Conservation (phyloP, 2,329 filamentous ascomycete species). For the Diaporthe capsici region DNA sequence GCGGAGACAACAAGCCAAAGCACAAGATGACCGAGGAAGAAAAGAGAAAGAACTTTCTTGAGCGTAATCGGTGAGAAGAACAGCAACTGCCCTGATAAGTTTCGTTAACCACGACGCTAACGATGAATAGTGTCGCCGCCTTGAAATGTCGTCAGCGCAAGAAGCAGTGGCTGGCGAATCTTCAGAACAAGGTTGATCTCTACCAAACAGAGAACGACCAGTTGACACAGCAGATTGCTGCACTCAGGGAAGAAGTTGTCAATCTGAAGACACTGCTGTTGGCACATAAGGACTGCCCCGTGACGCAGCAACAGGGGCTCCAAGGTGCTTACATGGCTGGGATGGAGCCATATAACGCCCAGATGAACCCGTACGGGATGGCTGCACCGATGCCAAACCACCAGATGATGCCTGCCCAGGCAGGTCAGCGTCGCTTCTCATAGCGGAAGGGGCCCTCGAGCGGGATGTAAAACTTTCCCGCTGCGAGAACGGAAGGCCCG, state of each 20-base stretch:
- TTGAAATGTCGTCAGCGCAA: constrained; percentile 97
- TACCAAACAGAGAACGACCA: constrained; percentile 94
- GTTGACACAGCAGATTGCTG: constrained; percentile 84
- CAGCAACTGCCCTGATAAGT: background rate
- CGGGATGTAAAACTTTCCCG: background rate
- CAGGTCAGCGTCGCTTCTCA: constrained; percentile 69
- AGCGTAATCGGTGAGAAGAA: constrained; percentile 86
- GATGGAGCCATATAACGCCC: constrained; percentile 67
- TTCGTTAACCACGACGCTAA: background rate
- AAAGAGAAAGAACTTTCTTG: constrained; percentile 97
- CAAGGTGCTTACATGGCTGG: constrained; percentile 67
- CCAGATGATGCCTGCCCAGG: constrained; percentile 69
- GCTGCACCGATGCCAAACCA: constrained; percentile 65
- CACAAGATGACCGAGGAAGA: constrained; percentile 97
- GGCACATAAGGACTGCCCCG: constrained; percentile 95
- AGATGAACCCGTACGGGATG: constrained; percentile 74
- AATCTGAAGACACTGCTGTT: constrained; percentile 93
- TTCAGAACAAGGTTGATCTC: constrained; percentile 94
- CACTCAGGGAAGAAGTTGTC: constrained; percentile 91
- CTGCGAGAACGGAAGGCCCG: background rate
- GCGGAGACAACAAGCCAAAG: constrained; percentile 73
- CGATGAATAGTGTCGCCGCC: constrained; percentile 81
- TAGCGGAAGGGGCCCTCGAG: constrained; percentile 51
- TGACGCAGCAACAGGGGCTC: constrained; percentile 88
- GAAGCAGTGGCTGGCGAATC: constrained; percentile 97